Evolutionary conservation across 2,329 filamentous ascomycete genomes (phyloP).

Genomic region (Clonostachys sp.): DNA sequence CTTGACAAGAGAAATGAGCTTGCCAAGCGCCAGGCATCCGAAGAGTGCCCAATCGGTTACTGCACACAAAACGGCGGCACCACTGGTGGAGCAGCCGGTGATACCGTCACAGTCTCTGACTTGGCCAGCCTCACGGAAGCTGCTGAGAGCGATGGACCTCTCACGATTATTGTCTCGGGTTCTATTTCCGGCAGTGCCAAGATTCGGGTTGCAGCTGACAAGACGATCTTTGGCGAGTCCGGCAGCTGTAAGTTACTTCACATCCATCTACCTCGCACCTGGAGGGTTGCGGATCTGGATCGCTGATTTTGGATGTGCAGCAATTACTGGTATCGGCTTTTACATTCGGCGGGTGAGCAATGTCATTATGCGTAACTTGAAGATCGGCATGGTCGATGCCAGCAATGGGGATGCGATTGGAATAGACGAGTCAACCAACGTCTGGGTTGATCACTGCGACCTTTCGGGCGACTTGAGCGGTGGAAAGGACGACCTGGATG

Average conservation of each 20-base stretch:
- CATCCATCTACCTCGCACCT: slow-evolving; percentile 9
- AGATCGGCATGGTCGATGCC: slow-evolving; percentile 39
- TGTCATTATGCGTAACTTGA: slow-evolving; percentile 51
- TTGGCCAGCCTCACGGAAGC: slow-evolving; percentile 15
- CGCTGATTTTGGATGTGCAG: slow-evolving; percentile 15
- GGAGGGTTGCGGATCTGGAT: slow-evolving; percentile 40
- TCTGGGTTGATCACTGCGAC: slow-evolving; percentile 39
- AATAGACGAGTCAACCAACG: slow-evolving; percentile 36
- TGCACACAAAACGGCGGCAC: slow-evolving; percentile 25
- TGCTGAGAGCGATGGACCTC: slow-evolving; percentile 13
- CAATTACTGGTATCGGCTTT: no score
- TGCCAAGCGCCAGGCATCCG: slow-evolving; percentile 36
- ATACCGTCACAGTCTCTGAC: slow-evolving; percentile 16
- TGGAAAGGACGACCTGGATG: slow-evolving; percentile 33
- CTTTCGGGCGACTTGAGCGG: slow-evolving; percentile 23
- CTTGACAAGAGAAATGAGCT: no score
- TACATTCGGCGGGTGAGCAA: slow-evolving; percentile 28
- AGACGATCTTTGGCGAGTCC: slow-evolving; percentile 30
- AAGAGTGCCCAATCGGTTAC: slow-evolving; percentile 29
- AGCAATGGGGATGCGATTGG: slow-evolving; percentile 43
- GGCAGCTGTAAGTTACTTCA: slow-evolving; percentile 12
- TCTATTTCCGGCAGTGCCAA: slow-evolving; percentile 14
- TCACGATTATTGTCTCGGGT: slow-evolving; percentile 20
- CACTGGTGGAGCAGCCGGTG: slow-evolving; percentile 16
- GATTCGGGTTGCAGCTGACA: slow-evolving; percentile 31